phyloP scores from a whole-genome alignment of 768 basidiomycete species.

The Suillus bovinus region DNA sequence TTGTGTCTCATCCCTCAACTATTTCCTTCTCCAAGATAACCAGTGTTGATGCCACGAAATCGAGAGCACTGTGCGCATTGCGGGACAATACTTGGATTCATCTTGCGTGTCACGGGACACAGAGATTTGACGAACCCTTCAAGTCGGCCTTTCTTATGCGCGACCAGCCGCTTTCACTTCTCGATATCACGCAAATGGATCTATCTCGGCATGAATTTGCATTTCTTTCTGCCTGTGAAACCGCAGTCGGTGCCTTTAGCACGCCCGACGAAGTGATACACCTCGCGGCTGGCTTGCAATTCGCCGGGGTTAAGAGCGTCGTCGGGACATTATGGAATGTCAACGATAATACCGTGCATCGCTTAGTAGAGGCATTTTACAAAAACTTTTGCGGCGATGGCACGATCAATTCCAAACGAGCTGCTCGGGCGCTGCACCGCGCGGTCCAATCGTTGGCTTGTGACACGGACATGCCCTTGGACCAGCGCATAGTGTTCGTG shows the following conservation, averaged over 20 bases:
- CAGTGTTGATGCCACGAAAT: not conserved
- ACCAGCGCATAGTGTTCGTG: too few species aligned
- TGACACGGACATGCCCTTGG: too few species aligned
- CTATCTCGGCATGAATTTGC: conserved; percentile 7
- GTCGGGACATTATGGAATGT: too few species aligned
- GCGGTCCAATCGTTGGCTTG: too few species aligned
- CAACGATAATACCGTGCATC: too few species aligned
- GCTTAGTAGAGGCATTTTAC: too few species aligned
- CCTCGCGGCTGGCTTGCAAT: not conserved
- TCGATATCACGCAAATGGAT: conserved; percentile 7
- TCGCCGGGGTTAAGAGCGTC: too few species aligned
- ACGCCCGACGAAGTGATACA: not conserved
- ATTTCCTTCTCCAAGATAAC: conserved; percentile 8
- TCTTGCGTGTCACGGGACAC: conserved; percentile 21
- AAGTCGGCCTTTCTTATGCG: conserved; percentile 8
- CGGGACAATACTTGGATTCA: conserved; percentile 16
- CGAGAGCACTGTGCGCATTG: not conserved
- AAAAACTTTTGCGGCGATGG: too few species aligned
- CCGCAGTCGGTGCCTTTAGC: not conserved
- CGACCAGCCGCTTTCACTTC: not conserved
- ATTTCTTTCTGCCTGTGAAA: conserved; percentile 24
- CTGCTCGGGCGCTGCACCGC: too few species aligned
- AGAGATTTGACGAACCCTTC: conserved; percentile 14
- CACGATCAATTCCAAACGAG: too few species aligned
- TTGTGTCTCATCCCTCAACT: not conserved